Evolutionary conservation across 164 flowering plant species (phyloP), one percentile per base, ranked within the genome.

Genomic region (Warburgia ugandensis): DNA sequence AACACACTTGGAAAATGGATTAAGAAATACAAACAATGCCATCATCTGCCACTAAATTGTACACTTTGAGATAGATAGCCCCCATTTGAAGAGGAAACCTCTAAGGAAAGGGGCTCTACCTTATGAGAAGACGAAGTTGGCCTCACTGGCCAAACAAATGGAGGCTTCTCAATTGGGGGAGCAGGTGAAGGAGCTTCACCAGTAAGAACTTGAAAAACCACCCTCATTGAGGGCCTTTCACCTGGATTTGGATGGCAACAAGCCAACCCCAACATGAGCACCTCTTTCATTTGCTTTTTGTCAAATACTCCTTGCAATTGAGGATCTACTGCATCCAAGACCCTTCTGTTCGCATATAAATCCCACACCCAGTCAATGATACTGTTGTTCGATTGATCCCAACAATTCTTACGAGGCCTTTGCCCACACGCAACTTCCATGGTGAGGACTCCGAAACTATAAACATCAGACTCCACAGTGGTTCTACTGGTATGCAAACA

Each of bases 381-480:
- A 16, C 17, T 35, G 35, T 30, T 51, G 23, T 16, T 16, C n/a
- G 45, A n/a, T 6, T 29, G 9, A 6, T 58, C 23, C 1, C 10
- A 29, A n/a, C n/a, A n/a, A n/a, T n/a, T 37, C 6, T 23, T 46
- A 16, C 38, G 17, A 2, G 96, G 94, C 62, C 92, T 80, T 63
- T 75, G 72, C 19, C 86, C 83, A 20, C 77, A 62, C 0, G 65
- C 65, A 10, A 80, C 72, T 35, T 77, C 83, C 23, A 80, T 53
- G 2, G 62, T 60, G 1, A 80, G 77, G 0, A 71, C 67, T 3
- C 86, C 86, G n/a, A 75, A 80, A 20, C 86, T 75, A 23, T 60
- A 80, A 26, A 80, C 78, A 32, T 80, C 83, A 0, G 78, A 59
- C 54, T 79, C 78, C 25, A 60, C 74, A 21, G 73, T 73, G 2